Evolutionary conservation across 2,329 filamentous ascomycete genomes (phyloP).

Genomic region (Teratosphaeria epicoccoides): DNA sequence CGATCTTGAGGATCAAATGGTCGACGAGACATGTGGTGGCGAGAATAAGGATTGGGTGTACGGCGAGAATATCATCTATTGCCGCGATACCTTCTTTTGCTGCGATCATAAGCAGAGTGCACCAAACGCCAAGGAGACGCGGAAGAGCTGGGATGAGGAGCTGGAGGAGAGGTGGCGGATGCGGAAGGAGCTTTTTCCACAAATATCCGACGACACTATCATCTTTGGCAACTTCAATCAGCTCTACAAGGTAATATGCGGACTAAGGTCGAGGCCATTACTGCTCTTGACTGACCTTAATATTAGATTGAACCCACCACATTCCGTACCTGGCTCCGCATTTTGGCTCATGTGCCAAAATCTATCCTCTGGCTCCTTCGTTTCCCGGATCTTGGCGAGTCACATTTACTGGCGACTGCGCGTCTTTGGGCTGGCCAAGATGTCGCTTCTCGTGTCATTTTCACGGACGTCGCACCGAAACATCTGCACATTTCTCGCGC

Average conservation of each 20-base stretch:
- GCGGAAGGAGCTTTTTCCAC: conserved; percentile 84
- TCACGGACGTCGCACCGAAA: conserved; percentile 95
- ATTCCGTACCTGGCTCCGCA: conserved; percentile 90
- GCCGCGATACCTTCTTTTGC: conserved; percentile 92
- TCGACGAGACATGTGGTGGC: conserved; percentile 55
- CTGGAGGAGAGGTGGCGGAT: conserved; percentile 76
- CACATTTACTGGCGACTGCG: conserved; percentile 71
- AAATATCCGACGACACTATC: conserved; percentile 67
- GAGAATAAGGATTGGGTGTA: conserved; percentile 73
- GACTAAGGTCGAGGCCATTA: background rate
- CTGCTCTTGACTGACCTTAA: background rate
- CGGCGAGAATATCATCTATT: conserved; percentile 92
- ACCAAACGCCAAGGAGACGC: conserved; percentile 55
- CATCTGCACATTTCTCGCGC: conserved; percentile 87
- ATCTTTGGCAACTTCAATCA: conserved; percentile 98
- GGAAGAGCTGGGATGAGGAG: conserved; percentile 72
- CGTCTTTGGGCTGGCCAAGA: conserved; percentile 71
- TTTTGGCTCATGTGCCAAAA: conserved; percentile 73
- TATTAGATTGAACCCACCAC: conserved; percentile 87
- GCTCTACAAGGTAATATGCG: conserved; percentile 71
- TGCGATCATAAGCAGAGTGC: conserved; percentile 93
- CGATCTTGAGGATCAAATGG: conserved; percentile 55
- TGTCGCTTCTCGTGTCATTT: conserved; percentile 77
- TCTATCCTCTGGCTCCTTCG: conserved; percentile 91
- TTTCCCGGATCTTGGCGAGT: conserved; percentile 87